phyloP scores from a whole-genome alignment of 495 filamentous ascomycete genomes.

The Paragyromitra xinjiangensis region DNA sequence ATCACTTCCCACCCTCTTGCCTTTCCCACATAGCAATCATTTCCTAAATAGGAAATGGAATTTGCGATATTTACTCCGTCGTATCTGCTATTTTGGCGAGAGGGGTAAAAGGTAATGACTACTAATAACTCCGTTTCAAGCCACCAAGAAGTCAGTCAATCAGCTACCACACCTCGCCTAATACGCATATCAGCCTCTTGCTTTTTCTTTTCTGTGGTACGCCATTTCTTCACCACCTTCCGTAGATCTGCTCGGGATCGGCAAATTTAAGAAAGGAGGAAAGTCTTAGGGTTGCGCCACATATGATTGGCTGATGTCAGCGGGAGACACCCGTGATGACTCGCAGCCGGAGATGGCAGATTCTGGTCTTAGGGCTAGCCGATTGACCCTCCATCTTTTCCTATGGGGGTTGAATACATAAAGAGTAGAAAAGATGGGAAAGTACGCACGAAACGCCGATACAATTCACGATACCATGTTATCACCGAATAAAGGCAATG shows the following conservation, averaged over 20 bases:
- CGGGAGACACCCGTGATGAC: not conserved
- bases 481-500: not conserved
- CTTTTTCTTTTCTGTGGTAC: slow-evolving; percentile 18
- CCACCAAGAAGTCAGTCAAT: not conserved
- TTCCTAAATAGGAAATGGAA: slow-evolving; percentile 14
- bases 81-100: slow-evolving; percentile 42
- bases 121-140: slow-evolving; percentile 49
- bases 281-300: not conserved
- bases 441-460: not conserved
- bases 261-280: not conserved
- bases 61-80: slow-evolving; percentile 24
- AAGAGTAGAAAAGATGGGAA: not conserved
- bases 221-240: not conserved
- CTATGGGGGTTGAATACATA: slow-evolving; percentile 7
- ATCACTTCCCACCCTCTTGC: not conserved
- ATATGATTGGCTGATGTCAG: slow-evolving; percentile 17
- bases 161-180: not conserved
- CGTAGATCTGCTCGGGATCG: slow-evolving; percentile 4
- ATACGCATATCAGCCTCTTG: slow-evolving; percentile 19
- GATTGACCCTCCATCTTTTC: slow-evolving; percentile 2
- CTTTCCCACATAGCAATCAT: not conserved
- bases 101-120: slow-evolving; percentile 35
- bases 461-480: slow-evolving; percentile 6
- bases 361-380: not conserved
- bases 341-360: too few relatives aligned